Evolutionary conservation across 805 yeast genomes (phyloP), one percentile per base, ranked within the genome.

Genomic region (Candida nemodendra): DNA sequence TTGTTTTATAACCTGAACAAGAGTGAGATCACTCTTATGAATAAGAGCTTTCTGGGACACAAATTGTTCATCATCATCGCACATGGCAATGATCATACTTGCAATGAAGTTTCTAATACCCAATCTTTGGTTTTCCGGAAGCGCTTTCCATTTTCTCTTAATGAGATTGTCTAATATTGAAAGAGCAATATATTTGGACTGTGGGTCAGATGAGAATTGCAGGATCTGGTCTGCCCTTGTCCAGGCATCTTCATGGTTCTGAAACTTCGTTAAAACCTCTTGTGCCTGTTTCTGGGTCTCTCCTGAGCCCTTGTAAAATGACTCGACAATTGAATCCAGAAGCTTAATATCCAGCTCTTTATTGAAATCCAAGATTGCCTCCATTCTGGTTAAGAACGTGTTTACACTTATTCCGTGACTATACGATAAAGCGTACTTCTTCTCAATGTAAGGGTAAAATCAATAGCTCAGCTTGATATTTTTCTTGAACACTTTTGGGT

Each of bases 231-330:
- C 98, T 23, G 95, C 93, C 39, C 84, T 77, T 50, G 84, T 87
- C 99, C 99, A 93, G 18, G 97, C 83, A 53, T 91, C 96, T 3
- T 93, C 95, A 61, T 89, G 84, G 45, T 88, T 95, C 64, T 93
- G 96, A 61, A 93, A 90, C 64, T 79, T 77, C 16, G 84, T 81
- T 53, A 85, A 72, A 7, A 83, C 65, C 26, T 72, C 71, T 62
- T 82, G 91, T 8, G 95, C 95, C 47, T 72, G 69, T 44, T 77
- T 78, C 52, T 82, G 89, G 39, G 76, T 80, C n/a, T 67, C 71
- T 16, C 95, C 91, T 4, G 84, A 71, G 3, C 95, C 93, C 41
- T 73, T 74, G 64, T 84, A 93, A 59, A 93, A 88, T 5, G 91
- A 75, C 39, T 79, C 84, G 21, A 91, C 98, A 18, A 90, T 84